Base-by-base conservation (phyloP, 2,329 filamentous ascomycete genomes). In the Fusarium devonianum region DNA sequence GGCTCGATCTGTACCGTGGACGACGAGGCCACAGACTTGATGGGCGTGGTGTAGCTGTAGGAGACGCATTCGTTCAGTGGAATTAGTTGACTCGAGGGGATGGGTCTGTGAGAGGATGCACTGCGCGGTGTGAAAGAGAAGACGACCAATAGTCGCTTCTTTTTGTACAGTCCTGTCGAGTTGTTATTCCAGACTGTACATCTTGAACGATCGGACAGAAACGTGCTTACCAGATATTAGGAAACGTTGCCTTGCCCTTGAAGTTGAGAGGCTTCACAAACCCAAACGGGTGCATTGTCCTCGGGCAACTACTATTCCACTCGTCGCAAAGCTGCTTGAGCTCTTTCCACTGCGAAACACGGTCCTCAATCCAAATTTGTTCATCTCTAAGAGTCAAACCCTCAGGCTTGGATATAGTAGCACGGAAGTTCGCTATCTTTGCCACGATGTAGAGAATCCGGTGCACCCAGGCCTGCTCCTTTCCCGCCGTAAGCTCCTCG, bases 101-200 rank as follows among this genome's bases (percentile, higher is more conserved):
- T 96, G 88, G 16, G 86, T 86, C 60, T 93, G 89, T 4, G 89
- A 84, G 5, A 97, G 80, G 23, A 97, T 75, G 56, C 89, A 88
- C 73, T 93, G 87, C 16, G 89, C 86, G 0, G 90, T 94, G 67
- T 97, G 92, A 67, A 95, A 97, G 69, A 96, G 92, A 7, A 97
- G 78, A 35, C 90, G 84, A 4, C 89, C 90, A 18, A 96, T 83
- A 22, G 94, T 86, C 3, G 90, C 89, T 4, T 89, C 82, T 47
- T 89, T 83, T 71, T 94, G 94, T 63, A 93, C 85, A 40, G 96
- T 78, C 90, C 87, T 90, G 29, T 4, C 19, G 4, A 23, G 21
- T 3, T 8, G 22, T 26, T n/a, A 33, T 35, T 44, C 30, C 23
- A 17, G 14, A 13, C 7, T 44, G 37, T 3, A 6, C n/a, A 10